These are phyloP conservation scores for Eimeria acervulina DNA, from an alignment of 169 alveolate genomes.

Conservation along the genomic window DNA sequence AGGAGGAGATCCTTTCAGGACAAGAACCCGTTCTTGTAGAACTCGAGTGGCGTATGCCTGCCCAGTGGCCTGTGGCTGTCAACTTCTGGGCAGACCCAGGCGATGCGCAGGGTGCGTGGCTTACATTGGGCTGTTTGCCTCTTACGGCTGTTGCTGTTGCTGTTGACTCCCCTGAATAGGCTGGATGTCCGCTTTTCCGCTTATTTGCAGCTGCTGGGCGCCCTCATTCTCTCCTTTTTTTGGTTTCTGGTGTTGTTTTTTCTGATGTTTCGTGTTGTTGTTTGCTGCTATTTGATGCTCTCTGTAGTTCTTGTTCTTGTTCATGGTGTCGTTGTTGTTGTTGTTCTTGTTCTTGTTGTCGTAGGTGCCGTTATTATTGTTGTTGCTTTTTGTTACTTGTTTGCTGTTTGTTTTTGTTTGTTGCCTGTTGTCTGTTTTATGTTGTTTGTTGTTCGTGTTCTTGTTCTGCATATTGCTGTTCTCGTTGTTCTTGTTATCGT, in stretches of 20 bases:
- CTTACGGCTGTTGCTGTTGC: slow-evolving; percentile 2
- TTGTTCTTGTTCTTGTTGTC: no score
- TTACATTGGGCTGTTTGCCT: not conserved
- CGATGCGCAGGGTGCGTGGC: slow-evolving; percentile 57
- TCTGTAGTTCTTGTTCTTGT: not conserved
- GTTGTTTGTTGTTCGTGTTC: no score
- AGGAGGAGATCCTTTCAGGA: slow-evolving; percentile 32
- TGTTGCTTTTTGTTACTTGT: no score
- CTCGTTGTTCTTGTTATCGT: no score
- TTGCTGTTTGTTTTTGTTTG: no score
- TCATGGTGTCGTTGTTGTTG: no score
- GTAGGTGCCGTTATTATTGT: no score
- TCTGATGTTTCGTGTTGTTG: no score
- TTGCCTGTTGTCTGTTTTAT: no score
- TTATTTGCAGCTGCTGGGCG: not conserved
- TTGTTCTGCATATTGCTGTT: no score
- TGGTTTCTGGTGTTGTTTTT: no score
- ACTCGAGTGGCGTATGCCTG: slow-evolving; percentile 77
- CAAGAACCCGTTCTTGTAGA: slow-evolving; percentile 72
- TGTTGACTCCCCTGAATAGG: not conserved
- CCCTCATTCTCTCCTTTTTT: not conserved
- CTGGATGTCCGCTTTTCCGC: not conserved
- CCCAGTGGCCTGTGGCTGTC: slow-evolving; percentile 78
- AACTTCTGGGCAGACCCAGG: slow-evolving; percentile 82
- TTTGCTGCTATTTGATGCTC: not conserved